These are phyloP conservation scores for Achaetomiella virescens DNA, from an alignment of 495 filamentous ascomycete genomes.

Conservation along the genomic window DNA sequence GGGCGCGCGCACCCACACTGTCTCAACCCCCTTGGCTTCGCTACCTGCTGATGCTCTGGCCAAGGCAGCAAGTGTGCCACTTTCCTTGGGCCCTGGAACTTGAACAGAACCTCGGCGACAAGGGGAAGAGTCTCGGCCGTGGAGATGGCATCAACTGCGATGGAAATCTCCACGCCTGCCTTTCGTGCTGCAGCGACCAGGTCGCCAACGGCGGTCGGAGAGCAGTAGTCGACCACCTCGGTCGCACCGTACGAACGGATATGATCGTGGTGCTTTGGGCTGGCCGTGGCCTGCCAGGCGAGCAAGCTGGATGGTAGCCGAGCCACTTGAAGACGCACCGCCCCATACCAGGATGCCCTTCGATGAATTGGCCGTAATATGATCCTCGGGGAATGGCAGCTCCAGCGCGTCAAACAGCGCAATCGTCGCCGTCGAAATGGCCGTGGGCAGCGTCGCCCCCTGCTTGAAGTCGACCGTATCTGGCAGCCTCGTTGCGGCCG, in stretches of 20 bases:
- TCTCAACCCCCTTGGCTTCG: neutral
- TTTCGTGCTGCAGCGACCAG: conserved; percentile 28
- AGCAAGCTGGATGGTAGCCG: conserved; percentile 33
- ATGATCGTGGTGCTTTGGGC: conserved; percentile 26
- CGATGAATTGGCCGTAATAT: conserved; percentile 10
- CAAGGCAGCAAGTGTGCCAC: conserved; percentile 12
- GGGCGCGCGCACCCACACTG: conserved; percentile 6
- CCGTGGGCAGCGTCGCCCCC: conserved; percentile 33
- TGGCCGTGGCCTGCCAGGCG: conserved; percentile 41
- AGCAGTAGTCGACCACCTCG: conserved; percentile 26
- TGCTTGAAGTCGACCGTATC: conserved; percentile 30
- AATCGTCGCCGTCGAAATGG: conserved; percentile 31
- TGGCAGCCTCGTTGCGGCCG: conserved; percentile 28
- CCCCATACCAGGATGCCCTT: conserved; percentile 57
- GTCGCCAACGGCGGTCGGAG: conserved; percentile 19
- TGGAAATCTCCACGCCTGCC: conserved; percentile 12
- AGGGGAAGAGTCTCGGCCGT: conserved; percentile 18
- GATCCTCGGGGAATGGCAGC: conserved; percentile 25
- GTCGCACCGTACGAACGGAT: conserved; percentile 30
- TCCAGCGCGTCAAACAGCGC: conserved; percentile 30
- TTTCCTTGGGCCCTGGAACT: conserved; percentile 18
- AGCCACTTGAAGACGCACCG: conserved; percentile 52
- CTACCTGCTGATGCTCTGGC: conserved; percentile 10
- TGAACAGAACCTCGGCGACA: conserved; percentile 8
- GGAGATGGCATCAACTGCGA: conserved; percentile 34